Percentiles rank a stretch among this genome's conserved stretches.
phyloP scores from a whole-genome alignment of 495 filamentous ascomycete species.

The Articulospora tetracladia region DNA sequence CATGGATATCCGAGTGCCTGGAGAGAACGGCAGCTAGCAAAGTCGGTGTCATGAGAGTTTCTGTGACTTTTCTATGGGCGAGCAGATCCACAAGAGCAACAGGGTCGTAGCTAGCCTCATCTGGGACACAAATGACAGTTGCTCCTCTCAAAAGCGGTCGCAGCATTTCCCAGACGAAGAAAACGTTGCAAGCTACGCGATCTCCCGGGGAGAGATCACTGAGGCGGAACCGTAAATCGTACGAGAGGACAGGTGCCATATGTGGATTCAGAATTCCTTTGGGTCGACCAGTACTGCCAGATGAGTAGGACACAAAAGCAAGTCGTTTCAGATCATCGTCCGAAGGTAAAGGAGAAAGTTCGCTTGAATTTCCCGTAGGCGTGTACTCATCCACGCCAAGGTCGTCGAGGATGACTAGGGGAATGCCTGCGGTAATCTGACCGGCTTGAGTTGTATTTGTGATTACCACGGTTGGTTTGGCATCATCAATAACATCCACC shows the following conservation, averaged over 20 bases:
- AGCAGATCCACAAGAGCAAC: constrained; percentile 62
- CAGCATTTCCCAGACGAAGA: constrained; percentile 72
- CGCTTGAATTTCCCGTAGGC: constrained; percentile 34
- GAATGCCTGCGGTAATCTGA: constrained; percentile 52
- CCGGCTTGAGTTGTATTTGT: constrained; percentile 50
- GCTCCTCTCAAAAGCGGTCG: constrained; percentile 65
- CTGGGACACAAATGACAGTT: constrained; percentile 61
- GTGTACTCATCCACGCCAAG: constrained; percentile 13
- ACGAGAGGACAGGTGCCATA: constrained; percentile 59
- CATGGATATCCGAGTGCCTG: constrained; percentile 51
- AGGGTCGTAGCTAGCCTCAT: constrained; percentile 66
- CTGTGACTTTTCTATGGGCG: constrained; percentile 51
- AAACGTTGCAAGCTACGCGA: constrained; percentile 70
- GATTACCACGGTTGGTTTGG: constrained; percentile 56
- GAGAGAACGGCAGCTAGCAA: constrained; percentile 60
- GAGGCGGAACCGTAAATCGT: constrained; percentile 57
- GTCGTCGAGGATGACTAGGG: constrained; percentile 53
- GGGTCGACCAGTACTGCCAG: constrained; percentile 63
- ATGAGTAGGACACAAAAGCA: constrained; percentile 64
- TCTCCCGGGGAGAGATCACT: constrained; percentile 60
- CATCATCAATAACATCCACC: constrained; percentile 64
- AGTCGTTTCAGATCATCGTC: constrained; percentile 61
- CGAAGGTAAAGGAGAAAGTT: constrained; percentile 40
- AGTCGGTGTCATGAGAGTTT: constrained; percentile 73
- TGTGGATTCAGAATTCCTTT: constrained; percentile 71